Evolutionary conservation across 2,329 filamentous ascomycete genomes (phyloP), one percentile per base, ranked within the genome.

Genomic region (Gyromitra esculenta): DNA sequence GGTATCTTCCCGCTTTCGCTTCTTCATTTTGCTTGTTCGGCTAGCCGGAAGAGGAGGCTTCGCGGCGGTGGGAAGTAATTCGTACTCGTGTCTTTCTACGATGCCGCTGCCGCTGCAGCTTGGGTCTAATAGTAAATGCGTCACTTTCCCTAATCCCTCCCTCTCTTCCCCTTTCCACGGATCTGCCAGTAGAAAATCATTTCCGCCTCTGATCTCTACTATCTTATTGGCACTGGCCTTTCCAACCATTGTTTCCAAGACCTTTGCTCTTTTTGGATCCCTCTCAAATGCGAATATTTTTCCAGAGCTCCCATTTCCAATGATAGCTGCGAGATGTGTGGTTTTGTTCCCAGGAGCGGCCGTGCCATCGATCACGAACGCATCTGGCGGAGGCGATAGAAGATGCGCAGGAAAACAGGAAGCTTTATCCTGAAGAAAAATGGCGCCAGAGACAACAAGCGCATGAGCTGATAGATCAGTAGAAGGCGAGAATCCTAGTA

Each of bases 321-420:
- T 81, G 3, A 97, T 89, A 1, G 93, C 91, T 0, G 94, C 94
- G 60, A 97, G 85, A 83, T 98, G 96, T 6, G 95, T 98, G 0
- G 96, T 98, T 84, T 99, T 99, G 83, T 99, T 99, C 5, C 96
- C 96, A 0, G 96, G 96, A 0, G 96, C 96, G 0, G 96, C 93
- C 82, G 95, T 98, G 0, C 92, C 92, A 83, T 99, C 96, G n/a
- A 98, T 89, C 7, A 96, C 86, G 81, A 96, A 90, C 31, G 93
- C 93, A 79, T 91, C 88, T 73, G 88, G 86, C 7, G 89, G 85
- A 0, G 91, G 89, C 66, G 97, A 87, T 0, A 99, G 86, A 1
- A 99, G 86, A 82, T 96, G 96, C 0, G 95, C 96, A 0, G 96
- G 96, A 81, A 99, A 97, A 82, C 96, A 99, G 0, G 94, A 97